A percentile compares a stretch with the other conserved stretches of the same genome.
Evolutionary conservation across 768 basidiomycete species (phyloP).

Genomic region (Lyophyllum atratum): DNA sequence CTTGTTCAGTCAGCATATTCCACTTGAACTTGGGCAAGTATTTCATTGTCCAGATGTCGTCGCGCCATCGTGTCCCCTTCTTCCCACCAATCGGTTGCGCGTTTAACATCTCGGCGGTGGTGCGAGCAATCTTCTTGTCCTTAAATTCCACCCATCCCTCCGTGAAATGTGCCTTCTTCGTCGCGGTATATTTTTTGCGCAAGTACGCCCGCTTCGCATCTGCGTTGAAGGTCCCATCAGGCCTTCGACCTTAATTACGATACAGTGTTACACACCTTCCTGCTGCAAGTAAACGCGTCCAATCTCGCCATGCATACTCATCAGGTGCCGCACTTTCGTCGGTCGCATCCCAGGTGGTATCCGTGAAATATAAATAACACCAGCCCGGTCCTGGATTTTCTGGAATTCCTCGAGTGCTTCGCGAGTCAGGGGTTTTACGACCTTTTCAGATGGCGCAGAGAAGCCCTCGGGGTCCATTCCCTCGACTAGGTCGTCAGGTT

Average conservation of each 20-base stretch:
- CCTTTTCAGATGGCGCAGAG: conserved; percentile 54
- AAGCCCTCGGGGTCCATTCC: conserved; percentile 65
- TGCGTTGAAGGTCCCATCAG: conserved; percentile 27
- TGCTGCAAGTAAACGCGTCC: conserved; percentile 92
- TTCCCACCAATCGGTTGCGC: conserved; percentile 95
- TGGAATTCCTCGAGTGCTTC: conserved; percentile 79
- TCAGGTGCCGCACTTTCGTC: conserved; percentile 90
- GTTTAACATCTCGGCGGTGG: conserved; percentile 93
- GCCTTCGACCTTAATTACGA: background rate
- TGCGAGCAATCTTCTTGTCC: conserved; percentile 88
- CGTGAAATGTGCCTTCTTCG: conserved; percentile 84
- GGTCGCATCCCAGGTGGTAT: conserved; percentile 99
- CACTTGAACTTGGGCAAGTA: conserved; percentile 98
- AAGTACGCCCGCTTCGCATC: conserved; percentile 89
- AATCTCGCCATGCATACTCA: conserved; percentile 87
- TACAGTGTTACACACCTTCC: conserved; percentile 61
- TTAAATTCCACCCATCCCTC: conserved; percentile 99
- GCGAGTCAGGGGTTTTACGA: conserved; percentile 71
- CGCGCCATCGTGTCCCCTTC: conserved; percentile 87
- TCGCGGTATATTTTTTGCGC: conserved; percentile 76
- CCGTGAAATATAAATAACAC: conserved; percentile 92
- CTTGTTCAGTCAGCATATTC: conserved; percentile 98
- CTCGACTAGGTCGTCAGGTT: conserved; percentile 31
- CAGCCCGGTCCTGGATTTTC: conserved; percentile 72
- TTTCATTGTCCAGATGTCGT: conserved; percentile 99